Base-by-base conservation (phyloP, 495 filamentous ascomycete species). In the Aspergillus leporis region DNA sequence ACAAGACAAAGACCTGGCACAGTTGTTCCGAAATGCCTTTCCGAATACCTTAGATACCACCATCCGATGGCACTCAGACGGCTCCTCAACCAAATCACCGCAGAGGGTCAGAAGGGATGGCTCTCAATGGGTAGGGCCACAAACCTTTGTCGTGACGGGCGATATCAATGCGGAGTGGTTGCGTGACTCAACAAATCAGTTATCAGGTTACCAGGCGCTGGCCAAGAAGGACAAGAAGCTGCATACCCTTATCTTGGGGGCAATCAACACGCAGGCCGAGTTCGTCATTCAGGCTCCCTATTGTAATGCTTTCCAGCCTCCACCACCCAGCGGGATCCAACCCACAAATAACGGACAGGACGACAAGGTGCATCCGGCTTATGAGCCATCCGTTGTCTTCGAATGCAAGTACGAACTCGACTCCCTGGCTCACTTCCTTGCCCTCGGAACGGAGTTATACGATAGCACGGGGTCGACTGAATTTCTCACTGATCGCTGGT, bases 401-500 rank as follows among this genome's bases (percentile, higher is more conserved):
- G 94, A 99, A 71, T 99, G 94, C 82, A 99, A 99, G 74, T 99
- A 97, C 73, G 94, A 99, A 75, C 83, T 99, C 6, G 94, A 99
- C 71, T 97, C 93, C 2, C 81, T 99, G 0, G 94, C 92, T 4
- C 85, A 91, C 69, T 99, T 99, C 74, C 85, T 99, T 13, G 82
- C 89, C 5, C 75, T 99, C 40, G 85, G 82, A 1, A 97, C 93
- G 60, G 85, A 94, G 48, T 99, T 96, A 76, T 78, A 94, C 70
- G 84, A 88, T 21, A 82, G 87, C 66, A 96, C 92, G 0, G 81
- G 81, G 13, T 93, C 89, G 13, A 88, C 75, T 5, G 87, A 87
- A 21, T 96, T 93, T 63, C 68, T 98, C 46, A 92, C 83, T 2
- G 66, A 81, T 19, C 81, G 92, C 25, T 99, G 91, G 91, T 89